Evolutionary conservation across 345 rosid species (phyloP).

Genomic region (Salix dunnii): DNA sequence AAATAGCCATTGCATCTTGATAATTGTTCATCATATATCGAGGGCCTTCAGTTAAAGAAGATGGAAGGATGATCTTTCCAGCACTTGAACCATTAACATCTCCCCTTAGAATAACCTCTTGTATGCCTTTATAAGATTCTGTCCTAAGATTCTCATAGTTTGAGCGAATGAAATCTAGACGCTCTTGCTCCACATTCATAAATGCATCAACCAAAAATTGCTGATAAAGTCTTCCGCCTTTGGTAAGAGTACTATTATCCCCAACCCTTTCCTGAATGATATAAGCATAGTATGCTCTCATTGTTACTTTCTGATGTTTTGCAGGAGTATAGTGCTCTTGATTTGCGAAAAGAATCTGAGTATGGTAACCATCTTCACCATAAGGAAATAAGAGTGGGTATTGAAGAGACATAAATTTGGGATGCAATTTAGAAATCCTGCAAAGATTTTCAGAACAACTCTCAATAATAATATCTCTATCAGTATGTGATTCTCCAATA

Average conservation of each 20-base stretch:
- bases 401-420: not conserved
- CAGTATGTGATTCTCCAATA: not conserved
- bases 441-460: fast-evolving
- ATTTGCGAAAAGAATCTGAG: not conserved
- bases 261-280: not conserved
- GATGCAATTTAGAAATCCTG: not conserved
- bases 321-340: not conserved
- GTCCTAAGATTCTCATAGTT: not conserved
- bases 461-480: not conserved
- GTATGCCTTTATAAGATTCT: not conserved
- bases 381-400: not conserved
- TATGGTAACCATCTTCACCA: not conserved
- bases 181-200: not conserved
- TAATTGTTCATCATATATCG: not conserved
- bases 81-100: not conserved
- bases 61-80: not conserved
- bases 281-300: not conserved
- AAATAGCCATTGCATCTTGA: not conserved
- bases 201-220: not conserved
- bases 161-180: not conserved
- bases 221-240: not conserved
- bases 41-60: not conserved
- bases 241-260: fast-evolving
- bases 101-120: not conserved
- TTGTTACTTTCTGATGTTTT: not conserved